Evolutionary conservation across 495 filamentous ascomycete genomes (phyloP), one percentile per base, ranked within the genome.

Genomic region (Echria macrotheca): DNA sequence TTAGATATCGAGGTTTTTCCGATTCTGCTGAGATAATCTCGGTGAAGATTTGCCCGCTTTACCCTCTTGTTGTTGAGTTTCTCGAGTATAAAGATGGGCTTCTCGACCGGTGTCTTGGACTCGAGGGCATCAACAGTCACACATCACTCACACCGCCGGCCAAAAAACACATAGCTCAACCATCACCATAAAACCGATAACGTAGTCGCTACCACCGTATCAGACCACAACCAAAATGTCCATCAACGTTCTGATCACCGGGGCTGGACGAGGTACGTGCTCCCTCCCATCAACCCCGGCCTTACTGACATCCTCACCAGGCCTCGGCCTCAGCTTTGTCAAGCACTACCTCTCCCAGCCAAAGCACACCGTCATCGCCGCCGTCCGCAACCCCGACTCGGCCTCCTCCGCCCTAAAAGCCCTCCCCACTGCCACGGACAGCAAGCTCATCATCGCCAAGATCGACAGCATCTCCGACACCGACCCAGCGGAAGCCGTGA

Each of bases 361-460:
- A 12, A 43, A 61, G 55, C 54, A 64, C 41, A 40, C 54, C 32
- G 57, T 70, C 26, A 62, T 69, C 14, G 68, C 64, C 37, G 63
- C 48, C n/a, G 60, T 60, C 29, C 66, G 66, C 40, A 40, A 67
- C 53, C 63, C 61, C 2, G 32, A 21, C 10, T 33, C 51, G 26
- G 17, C 50, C 2, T 53, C 44, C 1, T 48, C 65, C 1, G 39
- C 37, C 11, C 57, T 65, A 10, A 14, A 19, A 1, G 44, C 49
- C 9, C 40, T 67, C 10, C 61, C 59, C 36, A 24, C 15, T 1
- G 43, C 19, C 35, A 50, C 38, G 8, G 42, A 24, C 14, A 61
- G 37, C 33, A 47, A 53, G 5, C 51, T 67, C 18, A 8, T 67
- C 23, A 21, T 66, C 12, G 50, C 67, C 24, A 66, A 66, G 39